Evolutionary conservation across 305 asterid genomes (phyloP), one percentile per base, ranked within the genome.

Genomic region (Fraxinus platypoda): DNA sequence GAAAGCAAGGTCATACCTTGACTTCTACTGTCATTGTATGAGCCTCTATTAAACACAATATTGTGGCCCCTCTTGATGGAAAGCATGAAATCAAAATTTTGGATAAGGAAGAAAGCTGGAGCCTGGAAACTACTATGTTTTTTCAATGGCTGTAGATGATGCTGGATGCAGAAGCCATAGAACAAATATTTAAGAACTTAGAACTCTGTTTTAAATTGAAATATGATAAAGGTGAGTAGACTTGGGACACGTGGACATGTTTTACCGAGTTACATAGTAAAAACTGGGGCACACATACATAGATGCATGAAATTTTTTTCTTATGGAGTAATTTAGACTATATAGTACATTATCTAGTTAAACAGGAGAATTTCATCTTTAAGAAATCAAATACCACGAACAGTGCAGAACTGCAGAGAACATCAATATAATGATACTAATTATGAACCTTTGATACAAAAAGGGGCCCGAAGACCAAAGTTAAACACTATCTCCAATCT

Each of bases 81-180:
- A 15, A 74, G 71, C 74, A 15, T 81, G 19, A 43, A 52, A 54
- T 70, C 74, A 75, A 46, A 35, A 4, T 74, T 70, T 64, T 83
- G 37, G 66, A 41, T 68, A 21, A 62, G 31, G 43, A 71, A 25
- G 38, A 41, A 37, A 11, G 49, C 62, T 19, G 43, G 37, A 68
- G 28, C 71, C 82, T 38, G 59, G 59, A 49, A 49, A 3, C 17
- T 31, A 17, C 6, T 34, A 62, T 13, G 6, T 19, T 33, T 19
- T 78, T 3, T 35, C 3, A 57, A 21, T 31, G 21, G 15, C 59
- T 49, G 66, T 54, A 9, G 73, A 64, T 64, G 33, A 64, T 64
- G 13, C 34, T 64, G 72, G 73, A 23, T 64, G 34, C 33, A 11
- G 28, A 64, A 64, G 34, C 34, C 72, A 25, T 64, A 64, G 17